Evolutionary conservation across 495 filamentous ascomycete genomes (phyloP).

Genomic region (Hypoxylon lenormandii): DNA sequence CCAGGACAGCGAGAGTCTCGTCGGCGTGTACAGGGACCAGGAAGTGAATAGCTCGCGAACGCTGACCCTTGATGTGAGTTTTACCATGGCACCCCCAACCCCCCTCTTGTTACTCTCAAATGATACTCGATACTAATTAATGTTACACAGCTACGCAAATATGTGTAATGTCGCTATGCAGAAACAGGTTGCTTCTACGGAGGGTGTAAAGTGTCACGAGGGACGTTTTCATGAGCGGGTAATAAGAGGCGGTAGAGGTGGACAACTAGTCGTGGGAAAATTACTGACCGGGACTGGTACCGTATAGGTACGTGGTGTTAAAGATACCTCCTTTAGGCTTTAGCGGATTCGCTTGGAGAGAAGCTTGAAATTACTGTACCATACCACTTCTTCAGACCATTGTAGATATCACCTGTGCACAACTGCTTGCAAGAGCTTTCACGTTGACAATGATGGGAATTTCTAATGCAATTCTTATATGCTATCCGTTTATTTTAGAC

Average conservation of each 20-base stretch:
- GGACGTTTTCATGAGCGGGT: conserved; percentile 37
- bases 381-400: conserved; percentile 19
- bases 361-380: conserved; percentile 23
- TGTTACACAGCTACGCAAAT: conserved; percentile 47
- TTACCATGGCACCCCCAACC: not conserved
- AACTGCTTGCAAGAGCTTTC: conserved; percentile 6
- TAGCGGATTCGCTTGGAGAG: conserved; percentile 34
- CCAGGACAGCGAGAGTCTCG: conserved; percentile 90
- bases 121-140: conserved; percentile 25
- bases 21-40: conserved; percentile 96
- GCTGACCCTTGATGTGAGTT: conserved; percentile 92
- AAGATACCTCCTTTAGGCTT: conserved; percentile 24
- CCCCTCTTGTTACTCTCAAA: not conserved
- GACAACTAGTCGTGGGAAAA: not conserved
- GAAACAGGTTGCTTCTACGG: conserved; percentile 8
- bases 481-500: not conserved
- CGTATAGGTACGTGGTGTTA: conserved; percentile 4
- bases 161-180: conserved; percentile 33
- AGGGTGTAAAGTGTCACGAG: conserved; percentile 27
- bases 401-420: conserved; percentile 28
- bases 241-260: conserved; percentile 10
- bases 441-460: conserved; percentile 14
- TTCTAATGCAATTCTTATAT: conserved; percentile 14
- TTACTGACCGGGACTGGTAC: conserved; percentile 7
- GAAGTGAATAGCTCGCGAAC: conserved; percentile 86